These are phyloP conservation scores for Ophiobolus disseminans DNA, from an alignment of 2,329 filamentous ascomycete species.

Conservation along the genomic window DNA sequence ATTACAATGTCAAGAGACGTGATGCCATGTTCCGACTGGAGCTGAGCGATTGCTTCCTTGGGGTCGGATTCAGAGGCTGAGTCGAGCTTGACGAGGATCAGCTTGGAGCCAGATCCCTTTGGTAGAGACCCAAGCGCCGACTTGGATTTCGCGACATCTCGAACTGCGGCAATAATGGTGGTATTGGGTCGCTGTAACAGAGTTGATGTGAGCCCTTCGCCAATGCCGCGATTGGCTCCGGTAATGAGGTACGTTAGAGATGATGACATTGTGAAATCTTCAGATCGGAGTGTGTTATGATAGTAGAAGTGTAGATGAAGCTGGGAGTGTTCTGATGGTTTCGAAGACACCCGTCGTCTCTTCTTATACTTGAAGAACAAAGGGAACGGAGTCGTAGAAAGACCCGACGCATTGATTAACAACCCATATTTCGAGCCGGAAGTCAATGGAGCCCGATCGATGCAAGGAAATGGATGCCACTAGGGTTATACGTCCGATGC, in stretches of 20 bases:
- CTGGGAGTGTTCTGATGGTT: no score
- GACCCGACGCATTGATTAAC: no score
- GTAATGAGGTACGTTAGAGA: neutral
- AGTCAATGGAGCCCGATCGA: no score
- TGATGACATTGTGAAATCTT: neutral
- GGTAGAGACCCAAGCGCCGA: slow-evolving; percentile 14
- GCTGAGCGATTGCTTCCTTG: slow-evolving; percentile 12
- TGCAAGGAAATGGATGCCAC: no score
- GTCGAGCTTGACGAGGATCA: slow-evolving; percentile 28
- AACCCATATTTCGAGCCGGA: no score
- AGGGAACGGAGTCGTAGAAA: no score
- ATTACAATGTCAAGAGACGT: slow-evolving; percentile 59
- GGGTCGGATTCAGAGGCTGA: slow-evolving; percentile 7
- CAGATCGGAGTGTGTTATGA: no score
- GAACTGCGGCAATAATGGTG: slow-evolving; percentile 26
- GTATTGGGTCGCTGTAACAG: slow-evolving; percentile 19
- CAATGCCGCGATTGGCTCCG: slow-evolving; percentile 14
- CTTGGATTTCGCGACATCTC: slow-evolving; percentile 2
- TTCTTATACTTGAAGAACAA: no score
- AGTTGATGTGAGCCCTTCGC: slow-evolving; percentile 9
- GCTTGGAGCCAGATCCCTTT: slow-evolving; percentile 42
- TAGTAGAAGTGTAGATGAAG: no score
- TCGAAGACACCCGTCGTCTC: no score
- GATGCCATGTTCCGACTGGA: slow-evolving; percentile 38
- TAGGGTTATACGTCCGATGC: no score